Percentiles rank a stretch among this genome's conserved stretches.
Conservation (phyloP, 2,329 filamentous ascomycete genomes). For the Emergomyces pasteurianus region DNA sequence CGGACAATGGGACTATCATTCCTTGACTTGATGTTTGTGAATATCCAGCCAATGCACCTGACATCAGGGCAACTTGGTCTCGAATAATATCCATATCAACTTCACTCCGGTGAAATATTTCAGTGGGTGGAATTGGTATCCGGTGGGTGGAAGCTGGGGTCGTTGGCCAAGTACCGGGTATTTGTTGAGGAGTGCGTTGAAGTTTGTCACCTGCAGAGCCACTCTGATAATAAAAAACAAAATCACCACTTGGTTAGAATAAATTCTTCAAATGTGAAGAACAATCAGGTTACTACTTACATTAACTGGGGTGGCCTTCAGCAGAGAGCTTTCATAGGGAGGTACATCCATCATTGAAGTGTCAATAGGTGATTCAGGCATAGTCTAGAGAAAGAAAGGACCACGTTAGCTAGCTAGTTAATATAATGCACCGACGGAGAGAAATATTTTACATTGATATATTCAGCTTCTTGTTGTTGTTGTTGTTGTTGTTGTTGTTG, state of each 20-base stretch:
- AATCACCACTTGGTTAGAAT: not conserved
- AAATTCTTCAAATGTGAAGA: not conserved
- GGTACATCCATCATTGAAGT: not conserved
- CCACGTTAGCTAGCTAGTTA: not conserved
- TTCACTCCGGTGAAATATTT: not conserved
- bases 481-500: too few species aligned
- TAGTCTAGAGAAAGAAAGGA: not conserved
- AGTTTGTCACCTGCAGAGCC: not conserved
- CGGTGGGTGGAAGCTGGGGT: not conserved
- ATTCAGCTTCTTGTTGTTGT: not conserved
- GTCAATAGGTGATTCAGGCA: conserved; percentile 1
- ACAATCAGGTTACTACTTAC: not conserved
- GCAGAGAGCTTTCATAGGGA: not conserved
- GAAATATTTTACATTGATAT: not conserved
- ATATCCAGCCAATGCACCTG: not conserved
- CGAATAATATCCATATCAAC: not conserved
- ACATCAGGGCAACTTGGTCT: conserved; percentile 3
- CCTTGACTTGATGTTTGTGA: not conserved
- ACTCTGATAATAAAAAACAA: not conserved
- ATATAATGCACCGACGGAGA: not conserved
- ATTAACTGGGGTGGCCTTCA: not conserved
- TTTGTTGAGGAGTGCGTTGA: not conserved
- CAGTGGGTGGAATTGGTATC: not conserved
- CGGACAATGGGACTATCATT: not conserved
- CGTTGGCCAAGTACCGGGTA: not conserved